These are phyloP conservation scores for Thymus mandschuricus DNA, from an alignment of 257 asterid species.

Conservation along the genomic window DNA sequence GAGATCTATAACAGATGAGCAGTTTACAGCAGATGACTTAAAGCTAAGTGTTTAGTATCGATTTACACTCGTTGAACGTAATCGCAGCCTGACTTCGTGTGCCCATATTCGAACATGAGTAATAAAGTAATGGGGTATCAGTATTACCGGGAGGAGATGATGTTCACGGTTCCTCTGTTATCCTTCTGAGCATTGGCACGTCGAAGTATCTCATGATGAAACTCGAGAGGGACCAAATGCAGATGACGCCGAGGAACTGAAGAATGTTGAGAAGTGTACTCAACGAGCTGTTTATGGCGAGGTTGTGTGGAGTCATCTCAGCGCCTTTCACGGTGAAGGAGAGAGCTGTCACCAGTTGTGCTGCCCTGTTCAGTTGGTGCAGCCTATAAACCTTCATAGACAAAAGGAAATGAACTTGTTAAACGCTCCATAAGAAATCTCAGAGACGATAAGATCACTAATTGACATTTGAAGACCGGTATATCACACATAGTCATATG, in stretches of 20 bases:
- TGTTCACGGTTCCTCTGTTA: slow-evolving; percentile 24
- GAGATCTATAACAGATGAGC: slow-evolving; percentile 3
- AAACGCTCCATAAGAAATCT: background rate
- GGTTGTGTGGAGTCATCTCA: slow-evolving; percentile 88
- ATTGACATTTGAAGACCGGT: background rate
- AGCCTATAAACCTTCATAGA: slow-evolving; percentile 74
- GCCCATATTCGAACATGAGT: slow-evolving; percentile 9
- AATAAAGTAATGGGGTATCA: slow-evolving; percentile 5
- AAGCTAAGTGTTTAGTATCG: slow-evolving; percentile 18
- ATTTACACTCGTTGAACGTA: slow-evolving; percentile 19
- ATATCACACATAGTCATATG: slow-evolving; percentile 1
- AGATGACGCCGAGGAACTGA: slow-evolving; percentile 82
- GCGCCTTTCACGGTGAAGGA: slow-evolving; percentile 92
- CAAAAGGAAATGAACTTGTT: background rate
- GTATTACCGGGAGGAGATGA: slow-evolving; percentile 12
- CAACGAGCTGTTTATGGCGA: slow-evolving; percentile 81
- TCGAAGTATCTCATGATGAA: slow-evolving; percentile 78
- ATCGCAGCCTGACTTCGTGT: slow-evolving; percentile 19
- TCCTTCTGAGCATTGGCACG: slow-evolving; percentile 41
- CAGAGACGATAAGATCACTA: background rate
- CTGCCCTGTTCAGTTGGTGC: slow-evolving; percentile 95
- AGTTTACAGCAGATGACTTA: slow-evolving; percentile 7
- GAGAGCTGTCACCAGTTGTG: slow-evolving; percentile 92
- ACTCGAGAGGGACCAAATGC: slow-evolving; percentile 95
- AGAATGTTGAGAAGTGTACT: slow-evolving; percentile 79